phyloP scores from a whole-genome alignment of 2,329 filamentous ascomycete genomes.

The Sporothrix protearum region DNA sequence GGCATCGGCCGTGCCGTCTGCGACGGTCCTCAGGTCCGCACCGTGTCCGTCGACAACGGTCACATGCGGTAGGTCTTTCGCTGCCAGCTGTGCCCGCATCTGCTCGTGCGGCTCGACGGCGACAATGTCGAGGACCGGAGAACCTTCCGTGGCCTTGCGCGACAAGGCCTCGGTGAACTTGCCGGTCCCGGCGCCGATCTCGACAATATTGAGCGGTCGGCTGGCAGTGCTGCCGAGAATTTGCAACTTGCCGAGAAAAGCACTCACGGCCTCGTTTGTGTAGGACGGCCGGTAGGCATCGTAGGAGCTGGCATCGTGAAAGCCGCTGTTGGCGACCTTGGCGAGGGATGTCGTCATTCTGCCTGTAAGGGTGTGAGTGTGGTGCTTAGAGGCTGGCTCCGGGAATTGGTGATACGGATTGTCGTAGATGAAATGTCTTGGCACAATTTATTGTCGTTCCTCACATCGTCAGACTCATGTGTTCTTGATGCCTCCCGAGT shows the following conservation, averaged over 20 bases:
- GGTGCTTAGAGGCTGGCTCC: too few species aligned
- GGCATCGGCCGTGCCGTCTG: constrained; percentile 59
- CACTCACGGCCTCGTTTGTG: constrained; percentile 53
- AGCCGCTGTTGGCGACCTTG: constrained; percentile 51
- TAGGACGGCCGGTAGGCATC: constrained; percentile 68
- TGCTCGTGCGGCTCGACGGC: constrained; percentile 58
- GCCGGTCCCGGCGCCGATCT: constrained; percentile 37
- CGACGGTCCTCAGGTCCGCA: constrained; percentile 52
- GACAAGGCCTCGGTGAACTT: constrained; percentile 46
- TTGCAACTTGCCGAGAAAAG: constrained; percentile 54
- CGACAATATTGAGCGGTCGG: constrained; percentile 38
- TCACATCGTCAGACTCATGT: background rate
- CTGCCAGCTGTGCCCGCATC: constrained; percentile 61
- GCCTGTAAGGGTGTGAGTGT: background rate
- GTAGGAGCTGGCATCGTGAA: constrained; percentile 61
- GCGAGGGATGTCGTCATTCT: constrained; percentile 27
- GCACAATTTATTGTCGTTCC: background rate
- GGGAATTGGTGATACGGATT: background rate
- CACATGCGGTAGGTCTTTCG: constrained; percentile 56
- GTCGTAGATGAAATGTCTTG: background rate
- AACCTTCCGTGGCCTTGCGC: constrained; percentile 44
- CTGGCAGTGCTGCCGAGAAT: constrained; percentile 41
- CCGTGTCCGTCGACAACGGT: constrained; percentile 57
- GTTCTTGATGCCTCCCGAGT: background rate
- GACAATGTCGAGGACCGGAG: constrained; percentile 43